Percentiles rank a stretch among this genome's conserved stretches.
Conservation (phyloP, 2,329 filamentous ascomycete genomes). For the Fusarium concolor region DNA sequence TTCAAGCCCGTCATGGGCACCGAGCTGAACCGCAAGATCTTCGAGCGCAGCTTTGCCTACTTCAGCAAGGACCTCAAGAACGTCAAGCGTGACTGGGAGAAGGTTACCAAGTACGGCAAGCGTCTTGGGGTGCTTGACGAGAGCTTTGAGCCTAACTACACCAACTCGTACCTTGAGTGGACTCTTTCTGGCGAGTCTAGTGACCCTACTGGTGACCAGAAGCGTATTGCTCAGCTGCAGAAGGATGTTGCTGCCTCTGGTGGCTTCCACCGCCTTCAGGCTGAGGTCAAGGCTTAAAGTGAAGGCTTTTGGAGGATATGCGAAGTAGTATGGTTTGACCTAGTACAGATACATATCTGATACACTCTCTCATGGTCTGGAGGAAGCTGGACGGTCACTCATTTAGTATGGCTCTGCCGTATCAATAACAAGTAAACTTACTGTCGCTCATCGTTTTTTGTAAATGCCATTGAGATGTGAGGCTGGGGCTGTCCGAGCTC, state of each 20-base stretch:
- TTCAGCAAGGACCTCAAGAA: constrained; percentile 81
- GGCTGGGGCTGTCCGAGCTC: not conserved
- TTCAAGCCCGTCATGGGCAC: constrained; percentile 79
- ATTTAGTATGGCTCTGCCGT: constrained; percentile 3
- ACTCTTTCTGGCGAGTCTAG: constrained; percentile 70
- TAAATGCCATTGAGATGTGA: not conserved
- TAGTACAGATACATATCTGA: constrained; percentile 14
- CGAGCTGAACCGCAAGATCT: constrained; percentile 79
- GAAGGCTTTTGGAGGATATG: not conserved
- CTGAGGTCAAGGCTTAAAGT: constrained; percentile 35
- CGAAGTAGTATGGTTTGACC: constrained; percentile 1
- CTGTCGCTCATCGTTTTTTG: not conserved
- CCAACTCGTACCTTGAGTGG: constrained; percentile 78
- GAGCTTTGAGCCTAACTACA: constrained; percentile 77
- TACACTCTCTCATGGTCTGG: constrained; percentile 26
- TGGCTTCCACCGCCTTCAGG: constrained; percentile 68
- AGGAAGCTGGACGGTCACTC: constrained; percentile 23
- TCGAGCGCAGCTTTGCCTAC: constrained; percentile 82
- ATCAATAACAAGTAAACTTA: constrained; percentile 22
- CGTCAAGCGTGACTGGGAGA: constrained; percentile 78
- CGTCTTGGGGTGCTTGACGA: constrained; percentile 74
- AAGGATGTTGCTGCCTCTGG: constrained; percentile 72
- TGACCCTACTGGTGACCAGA: constrained; percentile 79
- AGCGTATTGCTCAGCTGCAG: constrained; percentile 77
- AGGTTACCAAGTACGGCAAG: constrained; percentile 83